Base-by-base conservation (phyloP, 75 land plant genomes). In the Isoetes taiwanensis region DNA sequence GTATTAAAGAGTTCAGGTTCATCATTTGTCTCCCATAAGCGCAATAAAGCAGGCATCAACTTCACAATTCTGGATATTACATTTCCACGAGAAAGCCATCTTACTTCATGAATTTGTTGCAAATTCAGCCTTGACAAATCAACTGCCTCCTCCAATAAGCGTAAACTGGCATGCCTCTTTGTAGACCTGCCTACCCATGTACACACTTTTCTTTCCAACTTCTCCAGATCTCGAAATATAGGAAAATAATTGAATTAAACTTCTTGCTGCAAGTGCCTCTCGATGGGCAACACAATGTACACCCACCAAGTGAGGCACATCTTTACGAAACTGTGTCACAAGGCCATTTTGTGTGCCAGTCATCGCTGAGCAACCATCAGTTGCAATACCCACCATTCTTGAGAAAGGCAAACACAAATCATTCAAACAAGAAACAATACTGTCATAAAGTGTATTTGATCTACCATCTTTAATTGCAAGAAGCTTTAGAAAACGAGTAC, bases 11-110 rank as follows among this genome's bases (percentile, higher is more conserved):
- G n/a, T n/a, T n/a, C n/a, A n/a, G n/a, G n/a, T n/a, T n/a, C n/a
- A n/a, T n/a, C n/a, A n/a, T n/a, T n/a, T n/a, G n/a, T n/a, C n/a
- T n/a, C n/a, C n/a, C n/a, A n/a, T n/a, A n/a, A n/a, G n/a, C n/a
- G n/a, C n/a, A n/a, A n/a, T n/a, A n/a, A n/a, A n/a, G n/a, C n/a
- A 24, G 65, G 60, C 65, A 63, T 63, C 16, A 28, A 42, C 19
- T 14, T 39, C 17, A 30, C 19, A 10, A 63, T 26, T 21, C 65
- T 30, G 26, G 34, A 56, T 39, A 63, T 54, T 10, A 63, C 65
- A 34, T 63, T 41, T 24, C 59, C 65, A 30, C 28, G 25, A 31
- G 40, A 63, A 11, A 63, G 19, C 65, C 65, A 63, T 32, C 39
- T 17, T 16, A 56, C 61, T 42, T 30, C 30, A 35, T 63, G 65